These are phyloP conservation scores for Cordyceps farinosa DNA, from an alignment of 2,329 filamentous ascomycete species.

Conservation along the genomic window DNA sequence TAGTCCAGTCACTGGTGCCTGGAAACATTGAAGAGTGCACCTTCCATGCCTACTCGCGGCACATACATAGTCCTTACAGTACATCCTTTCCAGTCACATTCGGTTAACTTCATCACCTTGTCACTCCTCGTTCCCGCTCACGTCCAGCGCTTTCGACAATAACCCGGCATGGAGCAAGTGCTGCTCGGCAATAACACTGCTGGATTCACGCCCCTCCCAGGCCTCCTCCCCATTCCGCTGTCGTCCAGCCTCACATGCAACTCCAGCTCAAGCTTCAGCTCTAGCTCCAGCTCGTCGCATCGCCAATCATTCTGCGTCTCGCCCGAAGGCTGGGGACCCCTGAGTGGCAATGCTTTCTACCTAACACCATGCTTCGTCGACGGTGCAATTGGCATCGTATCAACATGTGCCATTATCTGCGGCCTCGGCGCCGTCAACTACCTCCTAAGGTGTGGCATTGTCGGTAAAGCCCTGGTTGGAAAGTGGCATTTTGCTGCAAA, in stretches of 20 bases:
- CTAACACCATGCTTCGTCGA: conserved; percentile 92
- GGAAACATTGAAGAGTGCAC: conserved; percentile 9
- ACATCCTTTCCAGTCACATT: conserved; percentile 15
- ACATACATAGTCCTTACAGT: conserved; percentile 11
- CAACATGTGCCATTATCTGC: conserved; percentile 68
- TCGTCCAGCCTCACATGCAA: conserved; percentile 16
- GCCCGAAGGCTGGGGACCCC: conserved; percentile 81
- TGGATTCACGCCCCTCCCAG: conserved; percentile 15
- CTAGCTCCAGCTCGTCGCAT: conserved; percentile 34
- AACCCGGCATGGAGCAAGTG: conserved; percentile 16
- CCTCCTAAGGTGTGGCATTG: conserved; percentile 63
- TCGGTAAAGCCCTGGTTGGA: conserved; percentile 60
- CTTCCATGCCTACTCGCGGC: conserved; percentile 6
- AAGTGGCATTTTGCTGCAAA: conserved; percentile 88
- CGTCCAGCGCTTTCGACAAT: conserved; percentile 16
- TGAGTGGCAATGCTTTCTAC: conserved; percentile 77
- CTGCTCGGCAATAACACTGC: conserved; percentile 14
- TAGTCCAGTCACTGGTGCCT: conserved; percentile 2
- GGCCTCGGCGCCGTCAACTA: conserved; percentile 74
- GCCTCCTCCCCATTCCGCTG: conserved; percentile 14
- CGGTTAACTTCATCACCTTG: conserved; percentile 13
- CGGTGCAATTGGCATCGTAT: conserved; percentile 72
- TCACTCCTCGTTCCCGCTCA: conserved; percentile 16
- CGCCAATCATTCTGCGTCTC: conserved; percentile 74
- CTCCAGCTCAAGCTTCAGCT: conserved; percentile 14